Percentiles rank a stretch among this genome's conserved stretches.
These are phyloP conservation scores for Rhodosporidiobolus sp. DNA, from an alignment of 768 basidiomycete genomes.

Conservation along the genomic window DNA sequence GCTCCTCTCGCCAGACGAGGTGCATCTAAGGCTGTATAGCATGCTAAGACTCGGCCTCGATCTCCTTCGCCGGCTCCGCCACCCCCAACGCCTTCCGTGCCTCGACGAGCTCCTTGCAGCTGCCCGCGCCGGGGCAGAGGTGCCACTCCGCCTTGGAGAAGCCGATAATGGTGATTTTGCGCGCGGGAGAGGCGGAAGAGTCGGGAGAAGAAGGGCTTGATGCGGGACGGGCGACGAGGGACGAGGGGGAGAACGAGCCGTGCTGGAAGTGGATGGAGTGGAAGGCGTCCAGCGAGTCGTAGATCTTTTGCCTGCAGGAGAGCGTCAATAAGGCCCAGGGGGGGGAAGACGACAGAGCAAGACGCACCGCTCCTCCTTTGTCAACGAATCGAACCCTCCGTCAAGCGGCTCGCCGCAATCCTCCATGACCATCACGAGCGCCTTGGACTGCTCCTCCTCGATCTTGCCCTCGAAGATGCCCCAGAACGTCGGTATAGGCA, in stretches of 20 bases:
- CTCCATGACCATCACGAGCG: constrained; percentile 19
- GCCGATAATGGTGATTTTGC: constrained; percentile 23
- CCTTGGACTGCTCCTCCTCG: constrained; percentile 1
- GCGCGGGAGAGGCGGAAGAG: neutral
- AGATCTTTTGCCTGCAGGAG: constrained; percentile 11
- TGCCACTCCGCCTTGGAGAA: constrained; percentile 36
- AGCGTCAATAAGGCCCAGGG: neutral
- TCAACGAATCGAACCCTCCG: constrained; percentile 13
- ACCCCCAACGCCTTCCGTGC: constrained; percentile 21
- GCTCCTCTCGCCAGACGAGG: no score
- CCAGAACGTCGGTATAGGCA: constrained; percentile 30
- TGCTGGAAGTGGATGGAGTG: constrained; percentile 31
- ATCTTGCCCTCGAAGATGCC: constrained; percentile 24
- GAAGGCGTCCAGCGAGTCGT: constrained; percentile 16
- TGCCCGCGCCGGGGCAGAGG: constrained; percentile 9
- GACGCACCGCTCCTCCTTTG: constrained; percentile 9
- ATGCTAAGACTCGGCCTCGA: neutral
- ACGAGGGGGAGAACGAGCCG: constrained; percentile 34
- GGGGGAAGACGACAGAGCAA: no score
- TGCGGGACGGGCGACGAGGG: constrained; percentile 10
- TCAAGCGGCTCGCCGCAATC: constrained; percentile 26
- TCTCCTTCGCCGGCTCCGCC: neutral
- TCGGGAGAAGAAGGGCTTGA: neutral
- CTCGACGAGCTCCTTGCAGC: constrained; percentile 26
- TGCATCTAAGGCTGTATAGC: no score